Conservation (phyloP, 2,329 filamentous ascomycete genomes). For the Pseudogymnoascus sp. region DNA sequence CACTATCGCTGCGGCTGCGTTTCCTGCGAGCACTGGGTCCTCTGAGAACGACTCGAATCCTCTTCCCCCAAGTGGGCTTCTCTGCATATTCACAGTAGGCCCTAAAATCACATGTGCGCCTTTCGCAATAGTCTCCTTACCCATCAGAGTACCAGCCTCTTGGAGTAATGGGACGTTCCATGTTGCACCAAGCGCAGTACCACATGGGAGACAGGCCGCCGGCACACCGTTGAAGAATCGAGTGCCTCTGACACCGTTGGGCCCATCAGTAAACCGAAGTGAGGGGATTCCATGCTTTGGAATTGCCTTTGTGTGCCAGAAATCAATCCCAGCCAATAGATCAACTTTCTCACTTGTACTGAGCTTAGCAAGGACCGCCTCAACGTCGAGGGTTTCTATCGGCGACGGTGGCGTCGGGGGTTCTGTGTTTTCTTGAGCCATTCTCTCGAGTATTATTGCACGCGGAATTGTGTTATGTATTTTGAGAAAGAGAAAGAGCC, state of each 20-base stretch:
- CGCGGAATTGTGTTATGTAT: not conserved
- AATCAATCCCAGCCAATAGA: slow-evolving; percentile 33
- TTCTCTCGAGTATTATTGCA: not conserved
- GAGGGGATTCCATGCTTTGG: slow-evolving; percentile 22
- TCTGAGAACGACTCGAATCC: slow-evolving; percentile 41
- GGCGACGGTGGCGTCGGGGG: slow-evolving; percentile 11
- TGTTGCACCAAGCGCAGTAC: slow-evolving; percentile 46
- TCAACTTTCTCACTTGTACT: slow-evolving; percentile 42
- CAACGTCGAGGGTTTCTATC: slow-evolving; percentile 34
- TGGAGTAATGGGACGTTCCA: slow-evolving; percentile 57
- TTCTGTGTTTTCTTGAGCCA: slow-evolving; percentile 7
- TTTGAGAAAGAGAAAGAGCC: not conserved
- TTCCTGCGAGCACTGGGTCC: slow-evolving; percentile 37
- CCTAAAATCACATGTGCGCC: slow-evolving; percentile 63
- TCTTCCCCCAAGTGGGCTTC: slow-evolving; percentile 37
- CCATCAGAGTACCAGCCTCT: slow-evolving; percentile 43
- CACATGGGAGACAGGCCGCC: slow-evolving; percentile 34
- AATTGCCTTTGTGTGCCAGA: slow-evolving; percentile 24
- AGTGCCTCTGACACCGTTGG: slow-evolving; percentile 25
- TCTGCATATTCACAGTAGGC: slow-evolving; percentile 46
- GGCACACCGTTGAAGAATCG: slow-evolving; percentile 31
- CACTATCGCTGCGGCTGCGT: slow-evolving; percentile 33
- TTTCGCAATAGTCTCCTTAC: slow-evolving; percentile 55
- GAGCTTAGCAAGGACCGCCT: slow-evolving; percentile 42
- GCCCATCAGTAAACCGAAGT: slow-evolving; percentile 24